Base-by-base conservation (phyloP, 2,329 filamentous ascomycete genomes). In the Dactylellina leptospora region DNA sequence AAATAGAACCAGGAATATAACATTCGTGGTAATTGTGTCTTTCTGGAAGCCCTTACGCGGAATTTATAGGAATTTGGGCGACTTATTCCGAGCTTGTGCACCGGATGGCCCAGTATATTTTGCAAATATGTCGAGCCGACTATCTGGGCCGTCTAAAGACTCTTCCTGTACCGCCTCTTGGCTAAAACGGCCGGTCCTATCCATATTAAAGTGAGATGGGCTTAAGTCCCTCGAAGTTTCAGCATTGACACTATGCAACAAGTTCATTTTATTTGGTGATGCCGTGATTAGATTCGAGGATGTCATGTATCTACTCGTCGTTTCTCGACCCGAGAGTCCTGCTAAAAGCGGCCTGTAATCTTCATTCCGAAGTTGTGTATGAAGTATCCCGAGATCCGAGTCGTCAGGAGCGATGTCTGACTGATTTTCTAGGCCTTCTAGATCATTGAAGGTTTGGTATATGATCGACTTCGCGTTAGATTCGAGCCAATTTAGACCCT, bases 201-300 rank as follows among this genome's bases (percentile, higher is more conserved):
- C 40, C 27, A 23, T 36, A 9, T 59, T 50, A 1, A 48, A 5
- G 4, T 25, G 42, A 10, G 4, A 48, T 13, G 11, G 25, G 22
- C 18, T 59, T 25, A 4, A 36, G 10, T 11, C 45, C 10, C 18
- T 16, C 18, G 18, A 48, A 16, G 9, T 38, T 25, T 48, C 42
- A n/a, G n/a, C n/a, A n/a, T n/a, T n/a, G 16, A 18, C 11, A 22
- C 42, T 59, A 4, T 8, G 13, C 4, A 38, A 4, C 9, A 18
- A 23, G 16, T 20, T 8, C 27, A 16, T 36, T 20, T 18, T n/a
- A 11, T 13, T 3, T 1, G 55, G 55, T 2, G 16, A 18, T 20
- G 11, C 28, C n/a, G n/a, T n/a, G 27, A 36, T 48, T 13, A 20
- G 22, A 25, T 50, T 33, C 4, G 55, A 59, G n/a, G 55, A 48